These are phyloP conservation scores for Dryas alaskensis DNA, from an alignment of 306 rosid genomes.

Conservation along the genomic window DNA sequence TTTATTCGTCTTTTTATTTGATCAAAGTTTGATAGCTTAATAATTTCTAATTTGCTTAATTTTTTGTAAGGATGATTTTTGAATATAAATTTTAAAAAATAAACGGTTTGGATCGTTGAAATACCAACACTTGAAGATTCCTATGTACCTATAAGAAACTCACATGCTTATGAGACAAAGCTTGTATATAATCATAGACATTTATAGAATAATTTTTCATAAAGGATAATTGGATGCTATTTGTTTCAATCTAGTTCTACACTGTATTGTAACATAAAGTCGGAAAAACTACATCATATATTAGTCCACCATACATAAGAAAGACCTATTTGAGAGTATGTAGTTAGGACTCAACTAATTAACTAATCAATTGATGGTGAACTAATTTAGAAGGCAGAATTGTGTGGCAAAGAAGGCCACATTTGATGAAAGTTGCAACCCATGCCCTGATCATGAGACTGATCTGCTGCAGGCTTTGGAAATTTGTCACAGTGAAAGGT, in stretches of 20 bases:
- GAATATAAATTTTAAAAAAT: too few relatives aligned
- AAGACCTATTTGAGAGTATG: conserved; percentile 18
- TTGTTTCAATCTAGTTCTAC: conserved; percentile 4
- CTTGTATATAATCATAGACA: too few relatives aligned
- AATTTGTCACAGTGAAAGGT: conserved; percentile 22
- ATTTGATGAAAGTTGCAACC: conserved; percentile 24
- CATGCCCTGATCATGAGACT: conserved; percentile 17
- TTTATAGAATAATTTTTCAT: not conserved
- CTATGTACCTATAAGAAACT: not conserved
- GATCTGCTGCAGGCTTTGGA: conserved; percentile 25
- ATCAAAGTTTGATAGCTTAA: too few relatives aligned
- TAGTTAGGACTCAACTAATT: conserved; percentile 2
- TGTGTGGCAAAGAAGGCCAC: conserved; percentile 40
- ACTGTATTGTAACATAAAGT: conserved; percentile 17
- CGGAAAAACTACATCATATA: conserved; percentile 37
- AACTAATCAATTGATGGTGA: not conserved
- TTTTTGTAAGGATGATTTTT: too few relatives aligned
- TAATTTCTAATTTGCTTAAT: too few relatives aligned
- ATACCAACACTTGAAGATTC: too few relatives aligned
- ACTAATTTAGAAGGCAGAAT: conserved; percentile 21
- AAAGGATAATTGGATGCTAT: not conserved
- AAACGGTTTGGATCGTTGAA: too few relatives aligned
- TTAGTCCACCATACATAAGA: conserved; percentile 34
- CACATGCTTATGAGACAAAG: too few relatives aligned
- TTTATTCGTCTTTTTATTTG: too few relatives aligned